Conservation (phyloP, 805 yeast genomes). For the Saccharomycopsis babjevae region DNA sequence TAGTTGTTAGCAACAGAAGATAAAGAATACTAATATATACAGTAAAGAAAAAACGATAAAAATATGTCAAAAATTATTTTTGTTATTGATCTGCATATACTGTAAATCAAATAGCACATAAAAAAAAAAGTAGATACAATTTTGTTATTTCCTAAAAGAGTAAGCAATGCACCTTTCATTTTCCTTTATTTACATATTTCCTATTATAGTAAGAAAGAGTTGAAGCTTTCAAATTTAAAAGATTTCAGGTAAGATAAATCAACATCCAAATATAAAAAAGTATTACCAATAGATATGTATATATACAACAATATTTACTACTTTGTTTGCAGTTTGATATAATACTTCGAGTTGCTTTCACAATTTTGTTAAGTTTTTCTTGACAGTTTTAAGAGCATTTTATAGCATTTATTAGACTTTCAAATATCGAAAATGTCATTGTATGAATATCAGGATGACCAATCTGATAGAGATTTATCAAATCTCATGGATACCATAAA, state of each 20-base stretch:
- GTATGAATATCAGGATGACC: slow-evolving; percentile 15
- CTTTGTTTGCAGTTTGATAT: not conserved
- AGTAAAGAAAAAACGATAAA: not conserved
- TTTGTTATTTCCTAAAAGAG: not conserved
- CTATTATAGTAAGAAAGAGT: not conserved
- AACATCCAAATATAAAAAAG: not conserved
- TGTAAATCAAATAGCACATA: not conserved
- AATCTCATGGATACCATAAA: slow-evolving; percentile 15
- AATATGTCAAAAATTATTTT: not conserved
- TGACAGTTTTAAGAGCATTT: not conserved
- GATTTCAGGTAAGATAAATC: not conserved
- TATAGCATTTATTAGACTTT: not conserved
- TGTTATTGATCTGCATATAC: too few species aligned
- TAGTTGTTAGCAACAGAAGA: too few species aligned
- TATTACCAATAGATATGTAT: too few species aligned
- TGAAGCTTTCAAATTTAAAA: not conserved
- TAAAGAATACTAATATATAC: too few species aligned
- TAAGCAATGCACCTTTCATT: not conserved
- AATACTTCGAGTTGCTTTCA: not conserved
- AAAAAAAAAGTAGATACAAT: not conserved
- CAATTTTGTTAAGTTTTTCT: not conserved
- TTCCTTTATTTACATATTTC: not conserved
- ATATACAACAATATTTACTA: not conserved
- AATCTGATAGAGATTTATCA: slow-evolving; percentile 14
- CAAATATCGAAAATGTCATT: slow-evolving; percentile 2